Evolutionary conservation across 2,329 filamentous ascomycete species (phyloP).

Genomic region (Endocalyx cinctus): DNA sequence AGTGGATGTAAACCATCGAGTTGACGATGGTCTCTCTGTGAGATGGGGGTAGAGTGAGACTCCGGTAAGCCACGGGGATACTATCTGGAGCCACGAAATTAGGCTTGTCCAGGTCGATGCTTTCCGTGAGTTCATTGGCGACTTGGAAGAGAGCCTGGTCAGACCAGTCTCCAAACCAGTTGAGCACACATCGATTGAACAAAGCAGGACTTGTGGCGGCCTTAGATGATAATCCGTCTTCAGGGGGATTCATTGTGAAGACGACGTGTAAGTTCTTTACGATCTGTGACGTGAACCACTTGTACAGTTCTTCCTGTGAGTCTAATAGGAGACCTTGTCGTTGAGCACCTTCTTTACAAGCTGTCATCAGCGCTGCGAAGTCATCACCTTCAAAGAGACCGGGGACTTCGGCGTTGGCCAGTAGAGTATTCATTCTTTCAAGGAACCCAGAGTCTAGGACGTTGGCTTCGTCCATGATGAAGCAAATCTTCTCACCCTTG

Average conservation of each 20-base stretch:
- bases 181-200: conserved; percentile 99
- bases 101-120: conserved; percentile 87
- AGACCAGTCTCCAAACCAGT: conserved; percentile 99
- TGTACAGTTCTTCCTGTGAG: conserved; percentile 98
- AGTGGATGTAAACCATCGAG: conserved; percentile 97
- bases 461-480: conserved; percentile 99
- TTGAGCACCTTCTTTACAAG: conserved; percentile 96
- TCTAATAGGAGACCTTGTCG: conserved; percentile 91
- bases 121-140: conserved; percentile 88
- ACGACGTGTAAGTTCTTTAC: conserved; percentile 98
- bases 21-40: conserved; percentile 94
- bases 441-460: conserved; percentile 98
- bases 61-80: conserved; percentile 87
- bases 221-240: conserved; percentile 91
- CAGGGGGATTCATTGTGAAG: conserved; percentile 99
- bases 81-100: conserved; percentile 84
- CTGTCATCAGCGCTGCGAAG: conserved; percentile 96
- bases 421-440: conserved; percentile 97
- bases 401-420: conserved; percentile 98
- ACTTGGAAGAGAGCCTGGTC: conserved; percentile 99
- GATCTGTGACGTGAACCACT: conserved; percentile 99
- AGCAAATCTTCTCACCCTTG: conserved; percentile 99
- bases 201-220: conserved; percentile 95
- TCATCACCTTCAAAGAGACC: conserved; percentile 99
- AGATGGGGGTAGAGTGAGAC: conserved; percentile 75